Conservation (phyloP, 108 stramenopile species). For the Fragilariopsis cylindrus region DNA sequence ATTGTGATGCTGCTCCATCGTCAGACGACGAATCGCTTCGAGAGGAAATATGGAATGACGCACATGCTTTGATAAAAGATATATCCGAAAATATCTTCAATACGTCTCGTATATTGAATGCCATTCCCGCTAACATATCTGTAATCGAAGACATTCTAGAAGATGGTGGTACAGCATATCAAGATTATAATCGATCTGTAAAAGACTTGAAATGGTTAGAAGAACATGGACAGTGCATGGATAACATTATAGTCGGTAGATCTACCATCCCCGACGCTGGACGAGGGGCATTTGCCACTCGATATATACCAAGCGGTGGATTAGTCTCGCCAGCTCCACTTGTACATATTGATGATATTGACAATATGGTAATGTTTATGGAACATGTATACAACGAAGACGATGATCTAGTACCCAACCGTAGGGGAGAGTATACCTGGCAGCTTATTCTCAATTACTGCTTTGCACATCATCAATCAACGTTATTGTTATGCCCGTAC, state of each 20-base stretch:
- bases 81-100: conserved; percentile 7
- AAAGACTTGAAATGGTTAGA: conserved; percentile 60
- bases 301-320: conserved; percentile 61
- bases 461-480: conserved; percentile 59
- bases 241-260: conserved; percentile 55
- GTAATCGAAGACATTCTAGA: conserved; percentile 17
- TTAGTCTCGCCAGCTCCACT: conserved; percentile 76
- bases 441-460: conserved; percentile 52
- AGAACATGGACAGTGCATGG: conserved; percentile 64
- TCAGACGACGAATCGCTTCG: background rate
- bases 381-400: conserved; percentile 11
- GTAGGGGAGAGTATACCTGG: conserved; percentile 19
- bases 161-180: conserved; percentile 23
- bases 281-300: conserved; percentile 80
- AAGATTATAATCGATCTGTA: conserved; percentile 34
- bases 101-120: conserved; percentile 37
- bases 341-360: conserved; percentile 62
- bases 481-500: conserved; percentile 59
- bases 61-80: conserved; percentile 15
- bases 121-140: conserved; percentile 22
- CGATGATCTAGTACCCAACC: conserved; percentile 23
- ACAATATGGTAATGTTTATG: conserved; percentile 38
- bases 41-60: conserved; percentile 26
- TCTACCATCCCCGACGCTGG: conserved; percentile 68
- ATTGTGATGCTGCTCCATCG: background rate